phyloP scores from a whole-genome alignment of 306 rosid species.

The Elaeagnus macrophylla region DNA sequence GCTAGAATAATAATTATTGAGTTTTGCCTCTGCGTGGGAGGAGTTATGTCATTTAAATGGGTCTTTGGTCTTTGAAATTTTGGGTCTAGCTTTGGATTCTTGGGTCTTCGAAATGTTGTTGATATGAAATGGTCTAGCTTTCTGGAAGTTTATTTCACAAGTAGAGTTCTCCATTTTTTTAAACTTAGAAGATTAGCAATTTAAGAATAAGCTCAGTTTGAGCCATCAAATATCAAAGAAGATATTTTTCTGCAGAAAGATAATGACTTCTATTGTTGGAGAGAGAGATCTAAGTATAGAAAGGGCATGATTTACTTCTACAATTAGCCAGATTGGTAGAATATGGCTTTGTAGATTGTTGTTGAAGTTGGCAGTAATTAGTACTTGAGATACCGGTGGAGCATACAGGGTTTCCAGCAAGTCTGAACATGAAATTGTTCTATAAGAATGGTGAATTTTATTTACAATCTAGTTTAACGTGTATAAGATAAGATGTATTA shows the following conservation, averaged over 20 bases:
- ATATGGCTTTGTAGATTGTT: constrained; percentile 38
- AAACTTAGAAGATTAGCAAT: constrained; percentile 12
- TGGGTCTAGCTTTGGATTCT: no score
- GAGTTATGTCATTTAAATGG: no score
- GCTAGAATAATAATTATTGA: no score
- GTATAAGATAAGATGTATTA: constrained; percentile 27
- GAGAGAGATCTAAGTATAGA: constrained; percentile 6
- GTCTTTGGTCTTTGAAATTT: no score
- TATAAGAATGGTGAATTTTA: constrained; percentile 10
- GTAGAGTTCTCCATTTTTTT: constrained; percentile 1
- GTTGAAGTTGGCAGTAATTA: constrained; percentile 50
- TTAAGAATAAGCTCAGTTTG: no score
- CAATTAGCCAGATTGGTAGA: constrained; percentile 64
- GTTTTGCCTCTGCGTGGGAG: no score
- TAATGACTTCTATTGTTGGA: no score
- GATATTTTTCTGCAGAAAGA: no score
- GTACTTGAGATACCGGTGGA: constrained; percentile 25
- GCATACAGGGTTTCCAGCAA: constrained; percentile 86
- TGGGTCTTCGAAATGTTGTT: no score
- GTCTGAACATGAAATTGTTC: constrained; percentile 37
- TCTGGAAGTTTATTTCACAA: constrained; percentile 5
- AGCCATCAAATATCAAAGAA: no score
- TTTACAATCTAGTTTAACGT: background rate
- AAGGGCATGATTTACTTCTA: constrained; percentile 43
- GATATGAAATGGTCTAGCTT: no score